Percentiles rank a stretch among this genome's conserved stretches.
Evolutionary conservation across 169 alveolate genomes (phyloP).

Genomic region (Eimeria nieschulzi): DNA sequence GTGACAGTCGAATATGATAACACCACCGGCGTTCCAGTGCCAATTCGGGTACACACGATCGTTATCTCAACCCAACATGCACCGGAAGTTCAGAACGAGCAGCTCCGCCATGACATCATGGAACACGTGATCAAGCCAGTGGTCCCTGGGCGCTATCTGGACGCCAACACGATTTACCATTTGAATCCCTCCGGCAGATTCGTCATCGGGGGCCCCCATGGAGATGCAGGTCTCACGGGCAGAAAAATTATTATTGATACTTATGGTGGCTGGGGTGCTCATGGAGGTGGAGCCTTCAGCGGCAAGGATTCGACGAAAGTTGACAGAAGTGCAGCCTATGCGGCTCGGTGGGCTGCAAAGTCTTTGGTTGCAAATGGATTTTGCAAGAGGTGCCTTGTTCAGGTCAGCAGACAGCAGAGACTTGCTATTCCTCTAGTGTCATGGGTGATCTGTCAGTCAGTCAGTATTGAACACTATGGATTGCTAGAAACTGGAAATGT

Average conservation of each 20-base stretch:
- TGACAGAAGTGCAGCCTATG: slow-evolving; percentile 99
- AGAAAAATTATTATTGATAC: slow-evolving; percentile 99
- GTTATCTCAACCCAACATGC: slow-evolving; percentile 94
- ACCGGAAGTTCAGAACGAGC: slow-evolving; percentile 76
- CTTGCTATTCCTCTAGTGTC: neutral
- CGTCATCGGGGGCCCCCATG: slow-evolving; percentile 99
- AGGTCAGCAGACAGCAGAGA: slow-evolving; percentile 81
- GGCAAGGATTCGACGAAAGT: slow-evolving; percentile 99
- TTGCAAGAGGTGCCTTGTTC: slow-evolving; percentile 96
- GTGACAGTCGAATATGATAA: slow-evolving; percentile 91
- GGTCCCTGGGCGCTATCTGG: slow-evolving; percentile 93
- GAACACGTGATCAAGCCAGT: slow-evolving; percentile 95
- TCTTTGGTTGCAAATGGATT: slow-evolving; percentile 96
- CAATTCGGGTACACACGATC: slow-evolving; percentile 94
- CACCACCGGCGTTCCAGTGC: slow-evolving; percentile 88
- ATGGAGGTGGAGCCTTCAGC: slow-evolving; percentile 99
- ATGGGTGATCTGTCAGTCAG: neutral
- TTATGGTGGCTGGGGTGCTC: slow-evolving; percentile 99
- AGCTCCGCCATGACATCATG: slow-evolving; percentile 84
- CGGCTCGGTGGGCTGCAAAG: slow-evolving; percentile 98
- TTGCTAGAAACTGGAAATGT: too few relatives aligned
- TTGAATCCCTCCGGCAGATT: slow-evolving; percentile 98
- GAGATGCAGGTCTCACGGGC: slow-evolving; percentile 97
- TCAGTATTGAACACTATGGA: too few relatives aligned
- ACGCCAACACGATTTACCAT: slow-evolving; percentile 93